phyloP scores from a whole-genome alignment of 345 rosid genomes.

The Aquilaria sinensis region DNA sequence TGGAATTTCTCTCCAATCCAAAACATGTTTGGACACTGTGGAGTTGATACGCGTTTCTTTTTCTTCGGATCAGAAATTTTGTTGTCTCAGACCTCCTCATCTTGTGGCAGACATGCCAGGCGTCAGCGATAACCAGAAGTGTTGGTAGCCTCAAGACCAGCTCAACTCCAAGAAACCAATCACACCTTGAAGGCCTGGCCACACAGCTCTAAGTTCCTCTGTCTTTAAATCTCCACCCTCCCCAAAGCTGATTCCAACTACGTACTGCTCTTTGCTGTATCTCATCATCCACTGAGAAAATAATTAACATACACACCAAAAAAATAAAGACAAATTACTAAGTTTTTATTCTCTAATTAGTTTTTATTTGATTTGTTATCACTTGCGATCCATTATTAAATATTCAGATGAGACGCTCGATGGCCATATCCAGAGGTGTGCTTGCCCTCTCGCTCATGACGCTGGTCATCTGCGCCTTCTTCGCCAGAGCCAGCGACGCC shows the following conservation, averaged over 20 bases:
- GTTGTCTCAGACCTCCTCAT: no score
- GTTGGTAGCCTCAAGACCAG: slow-evolving; percentile 13
- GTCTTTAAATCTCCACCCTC: background rate
- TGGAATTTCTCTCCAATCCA: no score
- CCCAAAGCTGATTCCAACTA: background rate
- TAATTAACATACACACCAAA: background rate
- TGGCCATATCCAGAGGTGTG: slow-evolving; percentile 19
- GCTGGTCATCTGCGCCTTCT: slow-evolving; percentile 13
- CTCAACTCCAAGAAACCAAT: background rate
- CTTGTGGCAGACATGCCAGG: no score
- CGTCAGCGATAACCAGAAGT: background rate
- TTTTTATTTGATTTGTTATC: background rate
- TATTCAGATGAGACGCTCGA: background rate
- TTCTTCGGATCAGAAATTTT: background rate
- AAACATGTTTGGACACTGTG: background rate
- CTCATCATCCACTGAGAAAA: no score
- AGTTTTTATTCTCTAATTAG: no score
- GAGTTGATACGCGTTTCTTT: background rate
- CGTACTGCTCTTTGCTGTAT: background rate
- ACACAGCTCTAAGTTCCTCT: slow-evolving; percentile 3
- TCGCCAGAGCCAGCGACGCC: slow-evolving; percentile 9
- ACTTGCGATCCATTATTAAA: background rate
- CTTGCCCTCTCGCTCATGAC: slow-evolving; percentile 5
- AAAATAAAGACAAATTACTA: background rate
- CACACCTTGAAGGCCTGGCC: background rate